A percentile compares a stretch with the other conserved stretches of the same genome.
Conservation (phyloP, 768 basidiomycete genomes). For the Rhodotorula kratochvilovae region DNA sequence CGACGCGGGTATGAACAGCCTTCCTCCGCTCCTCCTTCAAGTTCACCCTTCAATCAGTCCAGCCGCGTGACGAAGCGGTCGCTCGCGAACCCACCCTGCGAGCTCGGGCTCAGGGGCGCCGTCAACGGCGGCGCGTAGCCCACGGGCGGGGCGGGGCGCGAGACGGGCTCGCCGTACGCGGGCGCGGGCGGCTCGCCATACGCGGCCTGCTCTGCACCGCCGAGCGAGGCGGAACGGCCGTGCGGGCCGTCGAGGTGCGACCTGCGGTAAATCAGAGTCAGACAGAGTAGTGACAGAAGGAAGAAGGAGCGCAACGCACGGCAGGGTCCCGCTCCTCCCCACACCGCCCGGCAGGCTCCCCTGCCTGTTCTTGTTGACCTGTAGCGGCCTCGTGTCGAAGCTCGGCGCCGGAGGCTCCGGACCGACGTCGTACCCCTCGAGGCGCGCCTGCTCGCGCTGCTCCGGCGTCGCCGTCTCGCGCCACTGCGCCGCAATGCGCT, state of each 20-base stretch:
- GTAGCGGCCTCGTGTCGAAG: slow-evolving; percentile 30
- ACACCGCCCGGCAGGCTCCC: not conserved
- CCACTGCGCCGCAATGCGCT: slow-evolving; percentile 22
- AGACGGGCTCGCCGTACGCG: no score
- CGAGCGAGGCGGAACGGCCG: not conserved
- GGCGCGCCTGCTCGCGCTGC: not conserved
- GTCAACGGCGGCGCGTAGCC: slow-evolving; percentile 1
- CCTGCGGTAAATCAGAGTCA: not conserved
- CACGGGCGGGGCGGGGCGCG: slow-evolving; percentile 1
- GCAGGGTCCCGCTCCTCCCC: slow-evolving; percentile 11
- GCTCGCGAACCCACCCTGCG: slow-evolving; percentile 10
- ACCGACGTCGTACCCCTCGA: not conserved
- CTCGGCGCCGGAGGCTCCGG: not conserved
- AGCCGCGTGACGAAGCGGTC: slow-evolving; percentile 21
- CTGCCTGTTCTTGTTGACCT: slow-evolving; percentile 19
- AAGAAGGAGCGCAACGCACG: not conserved
- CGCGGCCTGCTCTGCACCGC: not conserved
- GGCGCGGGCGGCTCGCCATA: not conserved
- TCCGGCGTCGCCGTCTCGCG: not conserved
- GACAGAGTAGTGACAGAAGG: no score
- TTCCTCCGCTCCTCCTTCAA: not conserved
- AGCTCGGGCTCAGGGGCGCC: slow-evolving; percentile 5
- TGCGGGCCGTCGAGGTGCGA: not conserved
- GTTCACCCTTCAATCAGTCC: no score
- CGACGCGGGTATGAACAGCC: not conserved